Evolutionary conservation across 2,329 filamentous ascomycete genomes (phyloP), one percentile per base, ranked within the genome.

Genomic region (Colletotrichum salicis): DNA sequence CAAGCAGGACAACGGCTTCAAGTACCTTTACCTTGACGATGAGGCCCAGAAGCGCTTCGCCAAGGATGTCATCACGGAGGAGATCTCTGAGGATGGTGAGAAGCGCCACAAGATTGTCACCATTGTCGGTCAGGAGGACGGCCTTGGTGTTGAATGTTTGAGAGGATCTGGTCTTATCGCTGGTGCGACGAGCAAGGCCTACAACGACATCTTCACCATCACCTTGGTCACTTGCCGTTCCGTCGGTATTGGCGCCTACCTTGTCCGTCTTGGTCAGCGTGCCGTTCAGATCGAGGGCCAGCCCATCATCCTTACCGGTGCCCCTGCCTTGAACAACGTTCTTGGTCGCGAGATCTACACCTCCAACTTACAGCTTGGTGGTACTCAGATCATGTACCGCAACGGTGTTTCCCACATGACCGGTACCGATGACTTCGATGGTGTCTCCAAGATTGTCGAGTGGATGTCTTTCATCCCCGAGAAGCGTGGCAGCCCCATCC

Each of bases 361-460:
- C 29, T 98, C 96, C 73, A 99, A 99, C 89, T 86, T 99, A 80
- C 96, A 99, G 87, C 94, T 99, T 75, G 96, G 96, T 91, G 96
- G 96, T 78, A 99, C 96, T n/a, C 96, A 99, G 85, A 99, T 99
- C 89, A 99, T 99, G 96, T 98, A 99, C 91, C 95, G 94, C 86
- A 99, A 99, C 82, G 96, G 96, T 90, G 96, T 99, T 54, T 98
- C 96, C 27, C 96, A 99, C 87, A 96, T 98, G 94, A 98, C 96
- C 76, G 96, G 96, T 79, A 93, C 93, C 77, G 96, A 99, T 79
- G 96, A 99, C 86, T 98, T 99, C 78, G 95, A 96, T 79, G 96
- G 96, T 90, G 94, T 99, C 27, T 95, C 94, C 79, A 97, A 97
- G 89, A 98, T 99, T 80, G 94, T 98, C 61, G 93, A 97, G 82